A percentile compares a stretch with the other conserved stretches of the same genome.
These are phyloP conservation scores for Immersiporthe knoxdaviesiana DNA, from an alignment of 2,329 filamentous ascomycete genomes.

Conservation along the genomic window DNA sequence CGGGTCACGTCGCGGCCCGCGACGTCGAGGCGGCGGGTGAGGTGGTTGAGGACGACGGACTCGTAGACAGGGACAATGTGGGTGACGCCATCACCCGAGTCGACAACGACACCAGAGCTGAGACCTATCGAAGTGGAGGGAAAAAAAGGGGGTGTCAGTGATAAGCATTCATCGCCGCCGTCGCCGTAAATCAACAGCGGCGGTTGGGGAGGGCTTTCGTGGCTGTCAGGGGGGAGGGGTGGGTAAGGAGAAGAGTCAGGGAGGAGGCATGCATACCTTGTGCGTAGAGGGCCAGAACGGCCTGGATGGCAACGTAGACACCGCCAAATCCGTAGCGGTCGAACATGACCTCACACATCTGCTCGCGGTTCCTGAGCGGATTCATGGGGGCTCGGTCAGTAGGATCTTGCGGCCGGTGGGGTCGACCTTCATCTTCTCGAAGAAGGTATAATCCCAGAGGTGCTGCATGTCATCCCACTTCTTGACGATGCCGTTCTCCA, in stretches of 20 bases:
- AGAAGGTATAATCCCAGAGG: constrained; percentile 98
- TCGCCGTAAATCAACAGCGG: background rate
- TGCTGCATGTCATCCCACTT: constrained; percentile 99
- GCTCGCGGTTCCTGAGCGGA: constrained; percentile 91
- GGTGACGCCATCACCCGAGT: constrained; percentile 97
- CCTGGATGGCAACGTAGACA: constrained; percentile 97
- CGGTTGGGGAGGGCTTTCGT: background rate
- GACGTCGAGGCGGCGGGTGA: constrained; percentile 91
- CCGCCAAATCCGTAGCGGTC: constrained; percentile 95
- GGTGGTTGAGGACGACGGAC: constrained; percentile 95
- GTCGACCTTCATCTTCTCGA: constrained; percentile 94
- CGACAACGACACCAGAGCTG: constrained; percentile 94
- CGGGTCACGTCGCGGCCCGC: constrained; percentile 97
- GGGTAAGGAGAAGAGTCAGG: background rate
- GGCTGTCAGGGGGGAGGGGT: background rate
- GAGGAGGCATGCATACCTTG: constrained; percentile 66
- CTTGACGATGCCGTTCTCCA: constrained; percentile 99
- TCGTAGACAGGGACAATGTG: constrained; percentile 99
- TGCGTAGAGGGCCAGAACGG: constrained; percentile 92
- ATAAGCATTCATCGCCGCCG: background rate
- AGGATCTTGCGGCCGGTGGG: constrained; percentile 93
- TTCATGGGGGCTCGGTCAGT: constrained; percentile 98
- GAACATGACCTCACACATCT: constrained; percentile 99
- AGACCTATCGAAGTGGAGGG: constrained; percentile 59
- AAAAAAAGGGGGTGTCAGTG: constrained; percentile 1